These are phyloP conservation scores for Daedaleopsis nitida DNA, from an alignment of 768 basidiomycete species.

Conservation along the genomic window DNA sequence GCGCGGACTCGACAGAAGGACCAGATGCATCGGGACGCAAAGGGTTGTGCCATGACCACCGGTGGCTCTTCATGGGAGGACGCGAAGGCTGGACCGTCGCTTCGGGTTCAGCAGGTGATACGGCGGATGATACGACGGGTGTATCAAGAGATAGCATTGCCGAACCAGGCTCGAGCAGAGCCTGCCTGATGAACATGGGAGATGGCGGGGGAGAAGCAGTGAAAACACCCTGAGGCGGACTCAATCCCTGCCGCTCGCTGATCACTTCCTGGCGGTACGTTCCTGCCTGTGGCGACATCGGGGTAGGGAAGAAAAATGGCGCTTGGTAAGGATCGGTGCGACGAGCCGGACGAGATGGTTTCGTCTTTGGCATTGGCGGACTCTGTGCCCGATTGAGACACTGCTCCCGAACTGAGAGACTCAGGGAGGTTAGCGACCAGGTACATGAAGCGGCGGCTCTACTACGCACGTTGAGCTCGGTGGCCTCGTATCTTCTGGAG, in stretches of 20 bases:
- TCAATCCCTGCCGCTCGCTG: constrained; percentile 8
- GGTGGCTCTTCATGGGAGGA: background rate
- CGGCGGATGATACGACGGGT: too few relatives aligned
- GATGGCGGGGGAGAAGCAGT: constrained; percentile 4
- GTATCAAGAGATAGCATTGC: background rate
- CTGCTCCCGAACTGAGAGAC: constrained; percentile 16
- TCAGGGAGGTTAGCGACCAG: background rate
- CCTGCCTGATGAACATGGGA: background rate
- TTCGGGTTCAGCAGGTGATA: too few relatives aligned
- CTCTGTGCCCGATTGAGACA: constrained; percentile 15
- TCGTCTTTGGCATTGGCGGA: constrained; percentile 9
- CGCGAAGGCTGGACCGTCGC: background rate
- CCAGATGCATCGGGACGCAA: background rate
- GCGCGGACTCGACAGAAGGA: background rate
- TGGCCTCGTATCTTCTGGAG: constrained; percentile 6
- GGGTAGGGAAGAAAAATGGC: constrained; percentile 61
- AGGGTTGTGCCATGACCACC: constrained; percentile 18
- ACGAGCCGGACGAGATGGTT: constrained; percentile 3
- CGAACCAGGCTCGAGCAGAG: too few relatives aligned
- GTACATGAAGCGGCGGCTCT: too few relatives aligned
- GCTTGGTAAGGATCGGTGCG: constrained; percentile 66
- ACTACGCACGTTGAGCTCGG: constrained; percentile 5
- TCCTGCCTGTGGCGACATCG: constrained; percentile 39
- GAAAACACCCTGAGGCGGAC: background rate
- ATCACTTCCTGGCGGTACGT: constrained; percentile 30